A percentile compares a stretch with the other conserved stretches of the same genome.
These are phyloP conservation scores for Plantago coronopus DNA, from an alignment of 305 asterid genomes.

Conservation along the genomic window DNA sequence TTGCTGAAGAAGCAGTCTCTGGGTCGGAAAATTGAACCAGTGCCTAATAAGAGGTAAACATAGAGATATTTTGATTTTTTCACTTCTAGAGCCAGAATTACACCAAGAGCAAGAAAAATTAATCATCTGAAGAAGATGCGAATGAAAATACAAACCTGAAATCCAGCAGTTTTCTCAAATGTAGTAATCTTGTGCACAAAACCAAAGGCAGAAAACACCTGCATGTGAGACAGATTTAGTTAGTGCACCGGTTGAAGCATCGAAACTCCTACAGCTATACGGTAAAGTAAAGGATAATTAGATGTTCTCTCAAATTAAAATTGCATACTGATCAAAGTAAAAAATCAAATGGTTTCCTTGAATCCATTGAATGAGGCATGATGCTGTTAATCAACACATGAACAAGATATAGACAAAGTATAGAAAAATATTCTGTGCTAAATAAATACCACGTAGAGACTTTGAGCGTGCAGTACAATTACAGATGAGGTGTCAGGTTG, in stretches of 20 bases:
- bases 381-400: not conserved
- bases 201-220: constrained; percentile 98
- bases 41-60: constrained; percentile 47
- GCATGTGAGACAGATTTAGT: constrained; percentile 28
- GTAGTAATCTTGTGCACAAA: constrained; percentile 95
- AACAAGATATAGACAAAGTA: not conserved
- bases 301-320: constrained; percentile 10
- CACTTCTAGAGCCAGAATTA: constrained; percentile 4
- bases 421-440: not conserved
- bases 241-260: constrained; percentile 20
- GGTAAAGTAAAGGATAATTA: not conserved
- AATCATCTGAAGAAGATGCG: constrained; percentile 12
- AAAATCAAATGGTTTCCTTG: not conserved
- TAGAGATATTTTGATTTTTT: not conserved
- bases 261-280: not conserved
- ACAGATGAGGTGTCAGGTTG: too few relatives aligned
- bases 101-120: constrained; percentile 1
- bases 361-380: not conserved
- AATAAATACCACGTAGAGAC: not conserved
- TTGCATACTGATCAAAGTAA: constrained; percentile 8
- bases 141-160: constrained; percentile 62
- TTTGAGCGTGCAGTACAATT: not conserved
- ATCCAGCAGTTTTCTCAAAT: constrained; percentile 98
- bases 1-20: constrained; percentile 86
- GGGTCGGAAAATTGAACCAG: constrained; percentile 92